A percentile compares a stretch with the other conserved stretches of the same genome.
Conservation (phyloP, 306 rosid genomes). For the Styphnolobium japonicum region DNA sequence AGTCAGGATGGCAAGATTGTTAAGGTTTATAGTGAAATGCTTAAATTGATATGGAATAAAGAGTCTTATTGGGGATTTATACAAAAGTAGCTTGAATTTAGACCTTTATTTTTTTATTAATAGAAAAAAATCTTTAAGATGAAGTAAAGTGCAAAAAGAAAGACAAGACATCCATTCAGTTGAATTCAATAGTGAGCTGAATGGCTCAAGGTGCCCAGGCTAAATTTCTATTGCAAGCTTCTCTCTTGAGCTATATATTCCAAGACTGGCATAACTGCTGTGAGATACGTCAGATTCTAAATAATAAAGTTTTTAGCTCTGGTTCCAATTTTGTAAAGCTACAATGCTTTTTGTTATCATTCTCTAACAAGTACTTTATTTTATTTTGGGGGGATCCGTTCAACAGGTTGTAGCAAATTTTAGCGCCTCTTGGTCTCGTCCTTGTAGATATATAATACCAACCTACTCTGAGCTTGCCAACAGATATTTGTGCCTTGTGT, state of each 20-base stretch:
- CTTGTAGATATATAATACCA: conserved; percentile 55
- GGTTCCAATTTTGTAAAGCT: background rate
- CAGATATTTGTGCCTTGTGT: conserved; percentile 48
- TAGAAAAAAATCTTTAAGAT: background rate
- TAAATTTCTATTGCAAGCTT: background rate
- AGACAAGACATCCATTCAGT: background rate
- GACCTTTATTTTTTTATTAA: too few relatives aligned
- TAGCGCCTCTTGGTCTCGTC: conserved; percentile 70
- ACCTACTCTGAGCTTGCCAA: conserved; percentile 59
- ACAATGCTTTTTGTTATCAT: background rate
- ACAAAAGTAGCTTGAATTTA: too few relatives aligned
- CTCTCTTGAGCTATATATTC: background rate
- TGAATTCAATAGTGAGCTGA: background rate
- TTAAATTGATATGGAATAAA: background rate
- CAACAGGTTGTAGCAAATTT: conserved; percentile 66
- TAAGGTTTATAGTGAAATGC: conserved; percentile 23
- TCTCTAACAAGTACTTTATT: background rate
- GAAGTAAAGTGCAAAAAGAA: background rate
- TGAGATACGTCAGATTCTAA: background rate
- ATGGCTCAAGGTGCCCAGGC: background rate
- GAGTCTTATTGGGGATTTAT: background rate
- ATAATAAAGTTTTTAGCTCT: background rate
- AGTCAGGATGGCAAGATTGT: conserved; percentile 52
- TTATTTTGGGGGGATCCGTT: background rate
- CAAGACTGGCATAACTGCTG: background rate